Percentiles rank a stretch among this genome's conserved stretches.
phyloP scores from a whole-genome alignment of 176 grass and related monocot genomes.

The Cenchrus fungigraminus region DNA sequence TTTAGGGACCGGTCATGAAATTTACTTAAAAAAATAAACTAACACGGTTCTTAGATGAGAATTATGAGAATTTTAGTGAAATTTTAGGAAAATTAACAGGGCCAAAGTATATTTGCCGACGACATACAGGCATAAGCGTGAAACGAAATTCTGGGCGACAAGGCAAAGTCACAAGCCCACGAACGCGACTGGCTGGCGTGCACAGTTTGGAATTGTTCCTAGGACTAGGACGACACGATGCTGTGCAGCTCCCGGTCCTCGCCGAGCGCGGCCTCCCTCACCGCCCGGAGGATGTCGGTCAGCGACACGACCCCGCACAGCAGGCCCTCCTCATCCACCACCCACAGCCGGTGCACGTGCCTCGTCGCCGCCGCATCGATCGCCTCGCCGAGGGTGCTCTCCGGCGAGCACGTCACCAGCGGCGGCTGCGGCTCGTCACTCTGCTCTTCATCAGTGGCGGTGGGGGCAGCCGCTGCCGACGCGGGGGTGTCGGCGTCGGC shows the following conservation, averaged over 20 bases:
- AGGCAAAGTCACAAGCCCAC: no score
- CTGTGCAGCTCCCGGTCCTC: conserved; percentile 51
- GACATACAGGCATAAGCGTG: no score
- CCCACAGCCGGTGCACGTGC: conserved; percentile 87
- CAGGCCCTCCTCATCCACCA: conserved; percentile 44
- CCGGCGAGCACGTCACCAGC: conserved; percentile 60
- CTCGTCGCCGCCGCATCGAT: conserved; percentile 52
- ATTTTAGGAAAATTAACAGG: no score
- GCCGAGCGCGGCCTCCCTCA: conserved; percentile 61
- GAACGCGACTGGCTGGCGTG: no score
- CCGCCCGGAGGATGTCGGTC: conserved; percentile 58
- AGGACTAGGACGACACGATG: conserved; percentile 20
- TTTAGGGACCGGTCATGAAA: no score
- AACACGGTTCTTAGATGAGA: no score
- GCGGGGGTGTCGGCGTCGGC: neutral
- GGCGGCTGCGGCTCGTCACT: neutral
- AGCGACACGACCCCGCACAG: conserved; percentile 68
- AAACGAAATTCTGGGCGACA: no score
- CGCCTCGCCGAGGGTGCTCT: conserved; percentile 61
- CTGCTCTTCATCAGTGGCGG: neutral
- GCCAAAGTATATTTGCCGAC: no score
- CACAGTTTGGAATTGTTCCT: no score
- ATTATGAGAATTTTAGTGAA: no score
- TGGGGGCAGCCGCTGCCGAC: no score
- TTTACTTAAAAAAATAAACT: no score